A percentile compares a stretch with the other conserved stretches of the same genome.
Conservation (phyloP, 768 basidiomycete species). For the Flagelloscypha sp. region DNA sequence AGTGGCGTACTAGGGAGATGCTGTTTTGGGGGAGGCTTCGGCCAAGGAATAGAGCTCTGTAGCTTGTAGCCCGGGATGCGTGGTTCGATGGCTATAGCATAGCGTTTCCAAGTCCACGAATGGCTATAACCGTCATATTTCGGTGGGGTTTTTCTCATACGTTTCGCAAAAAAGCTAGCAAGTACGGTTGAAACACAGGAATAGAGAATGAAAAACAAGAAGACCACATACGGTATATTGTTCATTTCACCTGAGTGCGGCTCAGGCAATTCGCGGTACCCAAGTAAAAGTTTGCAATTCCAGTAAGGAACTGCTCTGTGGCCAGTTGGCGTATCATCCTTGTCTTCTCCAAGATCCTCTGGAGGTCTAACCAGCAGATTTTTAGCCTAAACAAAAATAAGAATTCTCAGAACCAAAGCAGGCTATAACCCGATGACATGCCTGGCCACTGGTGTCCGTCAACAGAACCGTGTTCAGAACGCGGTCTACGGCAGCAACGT, state of each 20-base stretch:
- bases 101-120: slow-evolving; percentile 66
- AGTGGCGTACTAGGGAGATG: slow-evolving; percentile 9
- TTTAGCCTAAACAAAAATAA: slow-evolving; percentile 1
- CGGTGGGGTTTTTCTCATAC: slow-evolving; percentile 53
- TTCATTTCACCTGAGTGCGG: slow-evolving; percentile 26
- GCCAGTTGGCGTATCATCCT: slow-evolving; percentile 24
- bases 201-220: not conserved
- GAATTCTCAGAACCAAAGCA: slow-evolving; percentile 1
- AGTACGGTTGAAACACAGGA: slow-evolving; percentile 3
- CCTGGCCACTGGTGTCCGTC: slow-evolving; percentile 35
- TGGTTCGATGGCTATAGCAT: slow-evolving; percentile 59
- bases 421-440: slow-evolving; percentile 22
- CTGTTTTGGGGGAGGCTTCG: slow-evolving; percentile 44
- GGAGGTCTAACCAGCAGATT: slow-evolving; percentile 3
- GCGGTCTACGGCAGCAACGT: slow-evolving; percentile 68
- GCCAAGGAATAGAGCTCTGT: slow-evolving; percentile 61
- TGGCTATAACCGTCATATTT: slow-evolving; percentile 47
- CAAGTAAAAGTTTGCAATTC: slow-evolving; percentile 70
- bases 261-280: slow-evolving; percentile 54
- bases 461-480: slow-evolving; percentile 61
- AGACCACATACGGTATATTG: slow-evolving; percentile 37
- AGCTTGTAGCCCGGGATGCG: slow-evolving; percentile 34
- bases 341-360: slow-evolving; percentile 12
- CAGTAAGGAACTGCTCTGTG: slow-evolving; percentile 71
- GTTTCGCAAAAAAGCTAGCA: slow-evolving; percentile 68